A percentile compares a stretch with the other conserved stretches of the same genome.
Conservation (phyloP, 176 grass and related monocot genomes). For the barley (Hordeum vulgare) region MorexV3_pseudomolecules_assembly NC_058518.1:486237937-486238436, state of each 20-base stretch:
- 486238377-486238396: constrained; percentile 58
- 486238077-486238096: constrained; percentile 40
- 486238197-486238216: neutral
- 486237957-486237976: constrained; percentile 29
- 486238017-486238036: neutral
- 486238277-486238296: constrained; percentile 17
- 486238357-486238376: constrained; percentile 6
- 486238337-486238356: neutral
- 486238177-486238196: neutral
- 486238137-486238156: constrained; percentile 22
- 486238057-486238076: constrained; percentile 11
- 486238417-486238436: constrained; percentile 81
- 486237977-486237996: neutral
- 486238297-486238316: constrained; percentile 35
- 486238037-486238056: constrained; percentile 17
- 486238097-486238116: constrained; percentile 70
- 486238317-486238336: neutral
- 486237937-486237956: constrained; percentile 13
- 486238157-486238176: neutral
- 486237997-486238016: neutral
- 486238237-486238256: constrained; percentile 52
- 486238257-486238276: constrained; percentile 19
- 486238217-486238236: constrained; percentile 25
- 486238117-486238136: constrained; percentile 56
- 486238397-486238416: constrained; percentile 72